Percentiles rank a stretch among this genome's conserved stretches.
Conservation (phyloP, 345 rosid species). For the Chamaenerion angustifolium region DNA sequence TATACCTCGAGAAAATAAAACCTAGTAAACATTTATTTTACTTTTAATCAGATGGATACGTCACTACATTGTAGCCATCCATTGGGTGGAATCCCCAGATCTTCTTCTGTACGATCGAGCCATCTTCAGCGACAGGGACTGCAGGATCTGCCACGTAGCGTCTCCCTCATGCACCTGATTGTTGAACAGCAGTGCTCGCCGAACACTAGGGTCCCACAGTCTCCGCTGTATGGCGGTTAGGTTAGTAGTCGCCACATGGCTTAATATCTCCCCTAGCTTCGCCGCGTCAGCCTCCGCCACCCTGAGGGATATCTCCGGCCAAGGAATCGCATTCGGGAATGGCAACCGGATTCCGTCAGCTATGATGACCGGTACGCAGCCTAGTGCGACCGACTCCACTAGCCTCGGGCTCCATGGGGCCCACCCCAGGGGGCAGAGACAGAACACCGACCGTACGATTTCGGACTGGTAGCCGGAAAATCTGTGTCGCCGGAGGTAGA, state of each 20-base stretch:
- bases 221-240: slow-evolving; percentile 54
- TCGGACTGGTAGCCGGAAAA: slow-evolving; percentile 78
- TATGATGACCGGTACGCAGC: slow-evolving; percentile 82
- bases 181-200: slow-evolving; percentile 56
- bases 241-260: slow-evolving; percentile 66
- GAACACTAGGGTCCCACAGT: slow-evolving; percentile 41
- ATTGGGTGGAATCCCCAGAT: slow-evolving; percentile 27
- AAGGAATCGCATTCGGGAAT: slow-evolving; percentile 43
- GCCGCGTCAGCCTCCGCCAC: slow-evolving; percentile 78
- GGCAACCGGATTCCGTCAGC: slow-evolving; percentile 83
- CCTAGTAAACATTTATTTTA: too few relatives aligned
- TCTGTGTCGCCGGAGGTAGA: slow-evolving; percentile 57
- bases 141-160: slow-evolving; percentile 78
- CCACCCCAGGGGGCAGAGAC: slow-evolving; percentile 93
- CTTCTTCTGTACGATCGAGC: slow-evolving; percentile 38
- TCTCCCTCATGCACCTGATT: slow-evolving; percentile 42
- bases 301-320: slow-evolving; percentile 68
- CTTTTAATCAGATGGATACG: too few relatives aligned
- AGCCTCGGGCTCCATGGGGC: slow-evolving; percentile 99
- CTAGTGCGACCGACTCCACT: slow-evolving; percentile 74
- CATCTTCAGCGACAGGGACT: slow-evolving; percentile 32
- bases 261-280: slow-evolving; percentile 39
- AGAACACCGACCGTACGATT: slow-evolving; percentile 64
- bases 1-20: too few relatives aligned
- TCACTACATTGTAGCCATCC: slow-evolving; percentile 11